Conservation (phyloP, 129 eudicot genomes). For the Centaurea solstitialis region DNA sequence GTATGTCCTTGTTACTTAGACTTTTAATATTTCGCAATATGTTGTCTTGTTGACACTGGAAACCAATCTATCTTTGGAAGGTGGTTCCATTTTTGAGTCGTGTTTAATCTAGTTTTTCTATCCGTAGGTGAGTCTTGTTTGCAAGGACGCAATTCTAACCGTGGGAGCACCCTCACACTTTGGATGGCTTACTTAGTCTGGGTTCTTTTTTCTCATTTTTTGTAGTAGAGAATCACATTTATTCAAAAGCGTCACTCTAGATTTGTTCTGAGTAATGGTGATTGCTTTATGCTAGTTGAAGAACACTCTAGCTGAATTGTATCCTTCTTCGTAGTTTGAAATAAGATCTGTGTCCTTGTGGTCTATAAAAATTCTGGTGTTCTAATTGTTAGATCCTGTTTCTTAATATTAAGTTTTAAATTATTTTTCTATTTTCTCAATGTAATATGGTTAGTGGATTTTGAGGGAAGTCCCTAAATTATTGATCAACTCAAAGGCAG, state of each 20-base stretch:
- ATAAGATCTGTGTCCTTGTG: conserved; percentile 16
- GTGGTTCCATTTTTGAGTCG: conserved; percentile 21
- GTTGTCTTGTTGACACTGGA: conserved; percentile 8
- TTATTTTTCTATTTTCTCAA: not conserved
- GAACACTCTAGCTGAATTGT: conserved; percentile 23
- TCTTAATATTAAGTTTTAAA: not conserved
- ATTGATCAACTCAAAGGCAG: not conserved
- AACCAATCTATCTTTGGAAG: not conserved
- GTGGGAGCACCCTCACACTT: conserved; percentile 31
- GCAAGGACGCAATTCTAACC: conserved; percentile 50
- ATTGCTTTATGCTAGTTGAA: conserved; percentile 15
- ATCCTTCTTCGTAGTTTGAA: conserved; percentile 10
- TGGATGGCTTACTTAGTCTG: conserved; percentile 36
- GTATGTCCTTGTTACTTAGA: conserved; percentile 60
- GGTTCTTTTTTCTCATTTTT: not conserved
- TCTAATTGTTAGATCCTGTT: not conserved
- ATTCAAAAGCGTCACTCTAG: conserved; percentile 12
- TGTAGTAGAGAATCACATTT: conserved; percentile 24
- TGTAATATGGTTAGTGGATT: not conserved
- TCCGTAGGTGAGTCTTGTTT: conserved; percentile 60
- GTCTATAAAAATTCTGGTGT: not conserved
- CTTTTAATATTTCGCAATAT: conserved; percentile 12
- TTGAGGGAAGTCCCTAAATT: conserved; percentile 1
- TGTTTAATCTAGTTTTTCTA: conserved; percentile 42
- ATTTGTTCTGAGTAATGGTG: conserved; percentile 19